phyloP scores from a whole-genome alignment of 805 yeast genomes.

The Wickerhamiella hasegawae region DNA sequence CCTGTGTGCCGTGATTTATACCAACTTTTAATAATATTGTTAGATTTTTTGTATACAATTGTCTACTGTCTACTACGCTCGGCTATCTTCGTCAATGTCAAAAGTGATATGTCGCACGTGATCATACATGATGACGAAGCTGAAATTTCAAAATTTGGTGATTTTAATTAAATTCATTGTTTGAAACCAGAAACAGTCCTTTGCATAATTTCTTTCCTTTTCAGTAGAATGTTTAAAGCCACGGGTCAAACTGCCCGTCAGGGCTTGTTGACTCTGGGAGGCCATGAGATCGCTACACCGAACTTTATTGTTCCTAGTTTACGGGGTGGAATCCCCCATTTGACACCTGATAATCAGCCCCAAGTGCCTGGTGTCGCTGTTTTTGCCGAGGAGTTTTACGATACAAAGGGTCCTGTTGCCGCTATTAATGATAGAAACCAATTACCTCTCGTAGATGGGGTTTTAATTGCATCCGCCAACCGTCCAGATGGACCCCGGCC shows the following conservation, averaged over 20 bases:
- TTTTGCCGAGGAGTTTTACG: slow-evolving; percentile 25
- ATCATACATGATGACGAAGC: too few species aligned
- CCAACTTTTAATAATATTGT: slow-evolving; percentile 45
- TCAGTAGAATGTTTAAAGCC: slow-evolving; percentile 13
- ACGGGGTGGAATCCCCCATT: slow-evolving; percentile 27
- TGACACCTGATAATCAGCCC: slow-evolving; percentile 26
- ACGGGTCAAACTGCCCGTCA: slow-evolving; percentile 13
- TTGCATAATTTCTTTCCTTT: too few species aligned
- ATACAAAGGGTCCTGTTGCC: slow-evolving; percentile 13
- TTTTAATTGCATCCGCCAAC: slow-evolving; percentile 19
- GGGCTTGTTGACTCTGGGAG: slow-evolving; percentile 12
- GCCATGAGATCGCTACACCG: slow-evolving; percentile 19
- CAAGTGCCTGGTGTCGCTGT: slow-evolving; percentile 16
- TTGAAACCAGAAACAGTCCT: too few species aligned
- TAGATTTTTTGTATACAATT: too few species aligned
- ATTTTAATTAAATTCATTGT: too few species aligned
- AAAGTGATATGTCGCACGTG: too few species aligned
- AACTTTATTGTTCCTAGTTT: slow-evolving; percentile 21
- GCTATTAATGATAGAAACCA: slow-evolving; percentile 8
- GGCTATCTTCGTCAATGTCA: too few species aligned
- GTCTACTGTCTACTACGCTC: too few species aligned
- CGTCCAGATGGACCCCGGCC: slow-evolving; percentile 18
- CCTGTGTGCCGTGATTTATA: slow-evolving; percentile 77
- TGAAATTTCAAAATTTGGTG: too few species aligned
- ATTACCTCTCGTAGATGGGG: slow-evolving; percentile 18